phyloP scores from a whole-genome alignment of 106 monocot genomes.

The Dioscorea dumetorum region DNA sequence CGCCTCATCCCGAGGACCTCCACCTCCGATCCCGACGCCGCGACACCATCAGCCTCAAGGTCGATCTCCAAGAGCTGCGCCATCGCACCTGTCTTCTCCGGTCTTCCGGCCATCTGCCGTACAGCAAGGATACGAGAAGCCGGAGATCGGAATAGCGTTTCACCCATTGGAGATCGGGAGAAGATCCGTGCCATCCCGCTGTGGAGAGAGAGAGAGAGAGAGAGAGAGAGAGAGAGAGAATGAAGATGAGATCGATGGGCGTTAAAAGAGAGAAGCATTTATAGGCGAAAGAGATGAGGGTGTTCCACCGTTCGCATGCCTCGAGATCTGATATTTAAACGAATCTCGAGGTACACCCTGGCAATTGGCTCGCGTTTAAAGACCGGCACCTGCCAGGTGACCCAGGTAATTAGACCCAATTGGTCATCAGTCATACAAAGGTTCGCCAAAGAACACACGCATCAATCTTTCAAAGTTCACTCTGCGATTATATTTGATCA shows the following conservation, averaged over 20 bases:
- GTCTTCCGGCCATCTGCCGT: not conserved
- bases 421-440: no score
- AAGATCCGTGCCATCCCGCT: conserved; percentile 2
- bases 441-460: not conserved
- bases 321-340: no score
- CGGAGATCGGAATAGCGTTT: not conserved
- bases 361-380: no score
- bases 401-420: no score
- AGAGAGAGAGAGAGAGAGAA: not conserved
- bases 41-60: not conserved
- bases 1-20: conserved; percentile 1
- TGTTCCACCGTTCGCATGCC: no score
- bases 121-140: not conserved
- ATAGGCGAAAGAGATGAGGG: no score
- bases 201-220: not conserved
- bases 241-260: no score
- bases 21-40: not conserved
- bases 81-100: not conserved
- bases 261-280: no score
- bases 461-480: not conserved
- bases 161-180: not conserved
- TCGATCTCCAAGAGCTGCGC: not conserved
- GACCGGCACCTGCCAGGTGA: no score
- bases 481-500: not conserved
- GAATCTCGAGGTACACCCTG: no score